Percentiles rank a stretch among this genome's conserved stretches.
These are phyloP conservation scores for Hirschfeldia incana DNA, from an alignment of 345 rosid genomes.

Conservation along the genomic window DNA sequence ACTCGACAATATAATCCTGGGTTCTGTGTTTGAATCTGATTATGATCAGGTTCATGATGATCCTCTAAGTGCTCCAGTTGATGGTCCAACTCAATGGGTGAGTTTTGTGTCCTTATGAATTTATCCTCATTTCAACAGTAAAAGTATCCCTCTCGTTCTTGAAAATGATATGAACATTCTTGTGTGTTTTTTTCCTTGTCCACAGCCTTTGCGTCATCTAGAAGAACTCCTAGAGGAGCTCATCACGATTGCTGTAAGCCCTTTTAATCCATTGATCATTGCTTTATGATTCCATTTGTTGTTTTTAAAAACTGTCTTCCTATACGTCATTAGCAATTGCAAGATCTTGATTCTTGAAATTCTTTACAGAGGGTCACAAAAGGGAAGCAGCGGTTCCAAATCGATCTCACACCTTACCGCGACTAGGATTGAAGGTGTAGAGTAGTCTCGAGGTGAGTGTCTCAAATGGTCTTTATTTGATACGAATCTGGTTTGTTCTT, in stretches of 20 bases:
- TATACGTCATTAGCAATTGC: conserved; percentile 11
- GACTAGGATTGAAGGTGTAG: conserved; percentile 39
- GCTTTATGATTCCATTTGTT: neutral
- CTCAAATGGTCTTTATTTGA: neutral
- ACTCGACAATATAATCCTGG: neutral
- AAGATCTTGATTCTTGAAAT: neutral
- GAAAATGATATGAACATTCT: neutral
- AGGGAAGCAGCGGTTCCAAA: conserved; percentile 70
- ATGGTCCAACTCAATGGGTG: conserved; percentile 99
- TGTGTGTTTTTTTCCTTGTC: conserved; percentile 17
- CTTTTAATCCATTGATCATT: conserved; percentile 21
- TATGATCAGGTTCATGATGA: conserved; percentile 84
- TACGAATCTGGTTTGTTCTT: neutral
- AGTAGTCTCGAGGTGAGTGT: conserved; percentile 13
- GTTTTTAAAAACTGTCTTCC: neutral
- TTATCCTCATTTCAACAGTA: neutral
- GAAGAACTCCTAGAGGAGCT: conserved; percentile 95
- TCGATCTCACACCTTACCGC: conserved; percentile 81
- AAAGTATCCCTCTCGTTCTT: neutral
- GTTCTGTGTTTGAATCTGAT: conserved; percentile 16
- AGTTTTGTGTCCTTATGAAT: conserved; percentile 35
- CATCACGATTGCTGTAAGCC: conserved; percentile 80
- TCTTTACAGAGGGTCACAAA: conserved; percentile 70
- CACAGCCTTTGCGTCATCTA: conserved; percentile 80
- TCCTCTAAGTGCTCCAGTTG: conserved; percentile 92